These are phyloP conservation scores for Beauveria rudraprayagi DNA, from an alignment of 2,329 filamentous ascomycete genomes.

Conservation along the genomic window DNA sequence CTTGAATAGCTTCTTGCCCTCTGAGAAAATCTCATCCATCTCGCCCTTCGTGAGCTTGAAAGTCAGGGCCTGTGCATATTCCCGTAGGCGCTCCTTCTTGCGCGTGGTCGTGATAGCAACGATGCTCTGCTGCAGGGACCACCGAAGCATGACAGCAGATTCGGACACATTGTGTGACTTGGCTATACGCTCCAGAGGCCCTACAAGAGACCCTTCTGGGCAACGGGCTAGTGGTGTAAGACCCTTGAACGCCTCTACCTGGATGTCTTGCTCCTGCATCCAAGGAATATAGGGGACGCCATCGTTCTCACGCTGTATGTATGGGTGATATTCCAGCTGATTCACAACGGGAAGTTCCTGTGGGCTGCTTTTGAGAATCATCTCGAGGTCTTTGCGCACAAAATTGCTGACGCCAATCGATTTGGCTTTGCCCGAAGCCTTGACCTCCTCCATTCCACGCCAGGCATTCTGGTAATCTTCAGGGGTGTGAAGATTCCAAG, in stretches of 20 bases:
- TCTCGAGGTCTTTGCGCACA: background rate
- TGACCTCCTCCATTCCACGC: background rate
- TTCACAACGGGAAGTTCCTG: background rate
- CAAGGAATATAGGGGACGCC: constrained; percentile 3
- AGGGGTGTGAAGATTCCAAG: background rate
- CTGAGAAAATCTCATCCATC: constrained; percentile 1
- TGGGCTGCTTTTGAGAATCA: background rate
- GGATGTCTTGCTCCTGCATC: constrained; percentile 2
- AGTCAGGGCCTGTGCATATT: constrained; percentile 1
- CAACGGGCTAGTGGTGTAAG: constrained; percentile 10
- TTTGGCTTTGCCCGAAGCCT: background rate
- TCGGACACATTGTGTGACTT: constrained; percentile 4
- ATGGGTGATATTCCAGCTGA: constrained; percentile 7
- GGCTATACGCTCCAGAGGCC: background rate
- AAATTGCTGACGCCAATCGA: constrained; percentile 6
- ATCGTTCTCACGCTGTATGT: constrained; percentile 1
- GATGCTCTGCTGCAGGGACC: constrained; percentile 3
- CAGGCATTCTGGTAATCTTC: background rate
- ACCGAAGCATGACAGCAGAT: constrained; percentile 1
- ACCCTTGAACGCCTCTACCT: constrained; percentile 8
- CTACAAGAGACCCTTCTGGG: background rate
- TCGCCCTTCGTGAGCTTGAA: background rate
- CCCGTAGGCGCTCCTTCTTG: background rate
- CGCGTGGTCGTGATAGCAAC: constrained; percentile 3
- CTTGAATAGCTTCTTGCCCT: constrained; percentile 2